Conservation (phyloP, 768 basidiomycete genomes). For the Amanita rimosa region DNA sequence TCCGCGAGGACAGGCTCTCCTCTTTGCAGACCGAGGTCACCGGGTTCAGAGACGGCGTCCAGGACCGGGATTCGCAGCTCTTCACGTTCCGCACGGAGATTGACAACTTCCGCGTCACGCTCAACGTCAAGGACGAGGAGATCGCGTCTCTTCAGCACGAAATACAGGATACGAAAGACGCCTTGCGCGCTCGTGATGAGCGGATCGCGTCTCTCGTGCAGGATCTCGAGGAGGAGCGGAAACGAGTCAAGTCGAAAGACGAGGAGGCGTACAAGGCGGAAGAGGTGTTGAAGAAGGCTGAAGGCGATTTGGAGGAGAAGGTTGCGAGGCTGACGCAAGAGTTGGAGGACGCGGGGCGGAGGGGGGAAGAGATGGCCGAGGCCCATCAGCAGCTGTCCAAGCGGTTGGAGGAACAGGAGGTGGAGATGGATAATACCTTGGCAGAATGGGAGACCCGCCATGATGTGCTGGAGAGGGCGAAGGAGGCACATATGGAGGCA, state of each 20-base stretch:
- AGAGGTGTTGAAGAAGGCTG: not conserved
- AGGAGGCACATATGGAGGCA: not conserved
- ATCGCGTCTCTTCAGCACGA: slow-evolving; percentile 5
- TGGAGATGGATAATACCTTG: not conserved
- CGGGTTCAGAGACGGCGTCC: slow-evolving; percentile 3
- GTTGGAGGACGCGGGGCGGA: slow-evolving; percentile 1
- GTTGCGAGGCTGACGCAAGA: not conserved
- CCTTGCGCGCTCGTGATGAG: slow-evolving; percentile 1
- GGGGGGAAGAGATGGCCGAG: not conserved
- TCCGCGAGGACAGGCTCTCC: not conserved
- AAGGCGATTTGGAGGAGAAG: not conserved
- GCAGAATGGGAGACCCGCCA: not conserved
- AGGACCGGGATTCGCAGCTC: slow-evolving; percentile 1
- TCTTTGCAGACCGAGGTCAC: not conserved
- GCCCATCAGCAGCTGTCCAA: not conserved
- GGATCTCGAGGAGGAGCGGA: slow-evolving; percentile 2
- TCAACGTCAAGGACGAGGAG: slow-evolving; percentile 6
- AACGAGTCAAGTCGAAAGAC: not conserved
- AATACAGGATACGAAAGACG: not conserved
- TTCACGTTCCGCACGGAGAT: slow-evolving; percentile 3
- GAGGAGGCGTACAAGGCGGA: not conserved
- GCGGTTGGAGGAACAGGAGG: slow-evolving; percentile 2
- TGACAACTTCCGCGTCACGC: slow-evolving; percentile 4
- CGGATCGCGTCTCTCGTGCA: slow-evolving; percentile 1
- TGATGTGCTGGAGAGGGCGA: slow-evolving; percentile 2